These are phyloP conservation scores for Cinchona pubescens DNA, from an alignment of 257 asterid species.

Conservation along the genomic window DNA sequence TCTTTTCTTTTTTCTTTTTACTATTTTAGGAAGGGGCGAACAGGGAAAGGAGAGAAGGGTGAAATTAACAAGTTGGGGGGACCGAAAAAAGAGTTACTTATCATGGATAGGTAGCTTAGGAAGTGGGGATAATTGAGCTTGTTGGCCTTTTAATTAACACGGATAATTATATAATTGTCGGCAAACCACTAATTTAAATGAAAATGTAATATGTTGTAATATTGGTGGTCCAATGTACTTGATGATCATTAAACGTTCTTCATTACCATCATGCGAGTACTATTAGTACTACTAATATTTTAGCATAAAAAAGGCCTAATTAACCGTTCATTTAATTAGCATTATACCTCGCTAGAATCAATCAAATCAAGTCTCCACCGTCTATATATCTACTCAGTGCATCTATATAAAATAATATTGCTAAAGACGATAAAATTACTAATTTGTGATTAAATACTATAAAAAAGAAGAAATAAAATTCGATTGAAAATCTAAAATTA, in stretches of 20 bases:
- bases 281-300: too few species aligned
- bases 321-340: neutral
- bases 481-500: too few species aligned
- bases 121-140: constrained; percentile 21
- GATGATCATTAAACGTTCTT: neutral
- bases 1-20: neutral
- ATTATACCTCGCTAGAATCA: neutral
- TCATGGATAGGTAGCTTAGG: constrained; percentile 12
- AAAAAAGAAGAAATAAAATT: too few species aligned
- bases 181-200: constrained; percentile 1
- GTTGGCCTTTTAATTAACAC: constrained; percentile 16
- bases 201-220: neutral
- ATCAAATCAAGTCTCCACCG: neutral
- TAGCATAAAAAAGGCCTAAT: constrained; percentile 2
- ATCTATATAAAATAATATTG: too few species aligned
- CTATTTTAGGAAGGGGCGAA: neutral
- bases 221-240: constrained; percentile 10
- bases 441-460: too few species aligned
- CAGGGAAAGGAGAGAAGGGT: neutral
- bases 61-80: neutral
- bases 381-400: too few species aligned
- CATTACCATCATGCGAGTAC: neutral
- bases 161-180: constrained; percentile 6
- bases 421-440: too few species aligned
- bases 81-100: neutral